Base-by-base conservation (phyloP, 2,329 filamentous ascomycete genomes). In the Talaromyces sp. region DNA sequence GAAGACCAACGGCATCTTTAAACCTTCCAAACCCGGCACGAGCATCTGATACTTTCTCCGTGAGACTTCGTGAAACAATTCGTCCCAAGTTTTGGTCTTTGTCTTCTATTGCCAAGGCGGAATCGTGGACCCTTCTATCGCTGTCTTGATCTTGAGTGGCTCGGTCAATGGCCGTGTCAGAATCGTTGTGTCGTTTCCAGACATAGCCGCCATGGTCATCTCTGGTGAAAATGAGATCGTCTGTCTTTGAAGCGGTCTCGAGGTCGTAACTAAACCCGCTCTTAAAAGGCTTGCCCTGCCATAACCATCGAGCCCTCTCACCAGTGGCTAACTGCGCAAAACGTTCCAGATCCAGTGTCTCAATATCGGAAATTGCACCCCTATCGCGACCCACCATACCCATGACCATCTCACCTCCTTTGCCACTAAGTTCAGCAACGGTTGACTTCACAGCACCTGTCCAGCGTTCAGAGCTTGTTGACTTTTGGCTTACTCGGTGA, bases 371-470 rank as follows among this genome's bases (percentile, higher is more conserved):
- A 65, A 97, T 92, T 3, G 91, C 91, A 59, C 88, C 91, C 74
- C 95, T 95, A 67, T 96, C 92, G 54, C 88, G 87, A 27, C 89
- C 89, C 6, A 96, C 92, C 81, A 96, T 95, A n/a, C 91, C 92
- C 80, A 96, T 91, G 53, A 97, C 88, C 77, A 97, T 90, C 73
- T 97, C 93, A 54, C 92, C 92, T 57, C 93, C 88, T 72, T 97
- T 96, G 14, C 94, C 93, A 66, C 91, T 91, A 43, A 99, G 85
- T 74, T 97, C 94, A 19, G 90, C 92, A 53, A 97, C 90, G 0
- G 93, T 97, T 3, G 91, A 96, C 72, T 97, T 97, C 68, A 99
- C 91, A 19, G 93, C 92, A 69, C 91, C 90, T 17, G 88, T 89
- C 91, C 93, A 97, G 2, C 89, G 89, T 70, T 97, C 92, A 35